Percentiles rank a stretch among this genome's conserved stretches.
phyloP scores from a whole-genome alignment of 305 asterid genomes.

The Withania somnifera region DNA sequence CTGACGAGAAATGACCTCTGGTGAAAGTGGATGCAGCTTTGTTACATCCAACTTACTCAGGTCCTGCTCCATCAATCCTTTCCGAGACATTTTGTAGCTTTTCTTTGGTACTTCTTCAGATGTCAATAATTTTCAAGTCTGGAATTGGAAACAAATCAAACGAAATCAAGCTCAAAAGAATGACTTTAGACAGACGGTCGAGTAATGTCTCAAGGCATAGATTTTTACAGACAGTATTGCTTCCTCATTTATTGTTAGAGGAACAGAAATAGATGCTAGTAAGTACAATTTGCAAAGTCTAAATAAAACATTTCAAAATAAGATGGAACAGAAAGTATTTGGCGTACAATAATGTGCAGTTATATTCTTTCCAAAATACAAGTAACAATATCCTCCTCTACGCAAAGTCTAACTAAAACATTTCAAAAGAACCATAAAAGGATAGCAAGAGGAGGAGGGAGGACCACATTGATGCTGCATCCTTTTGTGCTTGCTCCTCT shows the following conservation, averaged over 20 bases:
- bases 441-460: background rate
- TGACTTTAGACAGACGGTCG: background rate
- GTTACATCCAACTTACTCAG: constrained; percentile 81
- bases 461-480: background rate
- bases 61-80: constrained; percentile 97
- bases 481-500: background rate
- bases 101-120: constrained; percentile 1
- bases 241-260: background rate
- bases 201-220: background rate
- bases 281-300: background rate
- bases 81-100: constrained; percentile 54
- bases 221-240: background rate
- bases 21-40: constrained; percentile 75
- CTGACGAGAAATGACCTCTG: constrained; percentile 96
- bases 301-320: background rate
- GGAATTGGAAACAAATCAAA: constrained; percentile 4
- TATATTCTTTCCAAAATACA: background rate
- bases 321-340: background rate
- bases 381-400: background rate
- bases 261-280: background rate
- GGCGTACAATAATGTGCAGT: background rate
- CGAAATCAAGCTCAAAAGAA: background rate
- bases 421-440: background rate
- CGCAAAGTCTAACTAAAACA: background rate
- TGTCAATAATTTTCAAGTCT: constrained; percentile 1